phyloP scores from a whole-genome alignment of 1,139 yeast genomes.

The Yamadazyma oceani region DNA sequence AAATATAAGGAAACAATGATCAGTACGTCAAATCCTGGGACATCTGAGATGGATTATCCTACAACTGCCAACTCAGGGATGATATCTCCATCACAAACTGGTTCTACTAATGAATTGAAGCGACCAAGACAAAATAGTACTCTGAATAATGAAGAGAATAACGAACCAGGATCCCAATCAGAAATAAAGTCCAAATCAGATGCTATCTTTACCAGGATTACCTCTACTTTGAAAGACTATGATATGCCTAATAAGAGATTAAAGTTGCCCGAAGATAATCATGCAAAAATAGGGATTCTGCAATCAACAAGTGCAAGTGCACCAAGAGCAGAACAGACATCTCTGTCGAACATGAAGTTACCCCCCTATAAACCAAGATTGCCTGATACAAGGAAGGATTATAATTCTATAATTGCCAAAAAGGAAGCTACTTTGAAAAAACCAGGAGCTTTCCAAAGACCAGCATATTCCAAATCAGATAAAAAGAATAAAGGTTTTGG shows the following conservation, averaged over 20 bases:
- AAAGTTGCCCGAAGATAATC: constrained; percentile 5
- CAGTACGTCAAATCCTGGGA: not conserved
- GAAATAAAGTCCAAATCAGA: constrained; percentile 2
- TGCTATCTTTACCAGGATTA: constrained; percentile 3
- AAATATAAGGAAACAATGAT: not conserved
- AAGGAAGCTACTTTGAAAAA: constrained; percentile 37
- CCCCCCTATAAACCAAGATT: constrained; percentile 1
- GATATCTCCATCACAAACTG: too few species aligned
- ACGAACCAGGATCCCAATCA: not conserved
- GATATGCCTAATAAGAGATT: constrained; percentile 6
- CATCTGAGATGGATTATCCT: not conserved
- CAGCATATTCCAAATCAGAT: constrained; percentile 20
- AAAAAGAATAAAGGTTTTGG: constrained; percentile 26
- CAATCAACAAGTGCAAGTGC: not conserved
- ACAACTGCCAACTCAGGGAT: too few species aligned
- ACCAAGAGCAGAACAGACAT: constrained; percentile 1
- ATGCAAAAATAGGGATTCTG: not conserved
- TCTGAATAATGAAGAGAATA: not conserved
- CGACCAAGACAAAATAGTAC: not conserved
- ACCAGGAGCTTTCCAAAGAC: constrained; percentile 53
- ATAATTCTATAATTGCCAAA: constrained; percentile 1
- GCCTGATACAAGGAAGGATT: not conserved
- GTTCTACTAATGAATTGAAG: too few species aligned
- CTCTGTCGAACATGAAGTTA: constrained; percentile 3
- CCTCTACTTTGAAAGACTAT: constrained; percentile 4